Evolutionary conservation across 306 rosid species (phyloP).

Genomic region (Vachellia collinsii): DNA sequence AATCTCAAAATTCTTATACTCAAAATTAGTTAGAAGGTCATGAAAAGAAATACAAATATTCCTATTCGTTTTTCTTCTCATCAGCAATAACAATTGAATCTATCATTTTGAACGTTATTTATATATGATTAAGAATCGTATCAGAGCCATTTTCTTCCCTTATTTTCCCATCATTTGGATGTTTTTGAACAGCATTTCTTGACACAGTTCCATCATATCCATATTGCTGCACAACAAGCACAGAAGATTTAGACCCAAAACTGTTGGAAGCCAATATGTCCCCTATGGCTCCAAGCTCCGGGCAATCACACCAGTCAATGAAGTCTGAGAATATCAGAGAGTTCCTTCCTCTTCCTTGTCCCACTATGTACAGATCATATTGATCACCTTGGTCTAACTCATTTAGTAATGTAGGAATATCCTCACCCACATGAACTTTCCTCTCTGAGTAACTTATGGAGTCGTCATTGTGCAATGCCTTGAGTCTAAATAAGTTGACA

Average conservation of each 20-base stretch:
- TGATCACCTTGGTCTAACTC: slow-evolving; percentile 32
- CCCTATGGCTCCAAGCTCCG: slow-evolving; percentile 58
- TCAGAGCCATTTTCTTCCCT: background rate
- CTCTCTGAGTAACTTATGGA: slow-evolving; percentile 44
- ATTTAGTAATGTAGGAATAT: slow-evolving; percentile 33
- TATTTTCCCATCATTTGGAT: background rate
- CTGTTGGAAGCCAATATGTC: slow-evolving; percentile 51
- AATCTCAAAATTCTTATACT: background rate
- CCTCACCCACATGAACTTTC: slow-evolving; percentile 42
- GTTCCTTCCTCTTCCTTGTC: slow-evolving; percentile 47
- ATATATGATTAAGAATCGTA: background rate
- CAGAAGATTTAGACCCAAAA: slow-evolving; percentile 43
- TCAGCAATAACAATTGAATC: too few relatives aligned
- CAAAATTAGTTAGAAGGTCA: background rate
- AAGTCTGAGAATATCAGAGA: slow-evolving; percentile 26
- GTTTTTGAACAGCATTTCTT: background rate
- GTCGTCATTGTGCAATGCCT: slow-evolving; percentile 30
- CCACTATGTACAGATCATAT: slow-evolving; percentile 53
- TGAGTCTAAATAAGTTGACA: slow-evolving; percentile 41
- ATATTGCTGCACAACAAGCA: slow-evolving; percentile 56
- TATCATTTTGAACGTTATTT: background rate
- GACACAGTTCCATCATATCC: slow-evolving; percentile 44
- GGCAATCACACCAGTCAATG: slow-evolving; percentile 56
- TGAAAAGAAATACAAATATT: background rate
- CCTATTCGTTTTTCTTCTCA: too few relatives aligned